Evolutionary conservation across 83 land plant genomes (phyloP).

Genomic region (Picea abies): DNA sequence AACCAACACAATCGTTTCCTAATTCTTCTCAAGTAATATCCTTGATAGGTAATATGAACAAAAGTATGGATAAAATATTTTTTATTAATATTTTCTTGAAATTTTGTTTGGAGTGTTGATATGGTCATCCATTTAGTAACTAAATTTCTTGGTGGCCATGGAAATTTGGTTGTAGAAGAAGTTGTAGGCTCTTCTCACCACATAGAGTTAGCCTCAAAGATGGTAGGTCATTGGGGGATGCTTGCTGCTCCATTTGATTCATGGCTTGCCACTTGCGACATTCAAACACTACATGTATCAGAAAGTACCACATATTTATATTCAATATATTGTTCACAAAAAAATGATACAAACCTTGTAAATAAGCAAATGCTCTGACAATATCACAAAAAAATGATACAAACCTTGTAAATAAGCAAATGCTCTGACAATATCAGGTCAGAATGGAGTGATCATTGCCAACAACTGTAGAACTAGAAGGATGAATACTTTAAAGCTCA

Average conservation of each 20-base stretch:
- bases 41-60: neutral
- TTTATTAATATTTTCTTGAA: neutral
- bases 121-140: constrained; percentile 37
- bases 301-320: neutral
- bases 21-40: too few species aligned
- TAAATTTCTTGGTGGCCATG: constrained; percentile 39
- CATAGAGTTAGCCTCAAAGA: constrained; percentile 11
- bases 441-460: constrained; percentile 29
- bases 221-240: constrained; percentile 34
- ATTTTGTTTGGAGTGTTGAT: constrained; percentile 27
- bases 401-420: too few species aligned
- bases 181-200: constrained; percentile 23
- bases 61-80: neutral
- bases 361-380: neutral
- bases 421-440: too few species aligned
- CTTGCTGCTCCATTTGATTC: constrained; percentile 33
- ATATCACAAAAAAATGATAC: too few species aligned
- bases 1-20: too few species aligned
- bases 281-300: constrained; percentile 25
- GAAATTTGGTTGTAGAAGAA: constrained; percentile 31
- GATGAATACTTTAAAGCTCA: constrained; percentile 14
- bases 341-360: neutral
- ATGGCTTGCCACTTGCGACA: constrained; percentile 24
- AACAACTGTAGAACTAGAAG: constrained; percentile 10
- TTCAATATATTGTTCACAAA: neutral